phyloP scores from a whole-genome alignment of 306 rosid genomes.

The Crataegus laevigata region DNA sequence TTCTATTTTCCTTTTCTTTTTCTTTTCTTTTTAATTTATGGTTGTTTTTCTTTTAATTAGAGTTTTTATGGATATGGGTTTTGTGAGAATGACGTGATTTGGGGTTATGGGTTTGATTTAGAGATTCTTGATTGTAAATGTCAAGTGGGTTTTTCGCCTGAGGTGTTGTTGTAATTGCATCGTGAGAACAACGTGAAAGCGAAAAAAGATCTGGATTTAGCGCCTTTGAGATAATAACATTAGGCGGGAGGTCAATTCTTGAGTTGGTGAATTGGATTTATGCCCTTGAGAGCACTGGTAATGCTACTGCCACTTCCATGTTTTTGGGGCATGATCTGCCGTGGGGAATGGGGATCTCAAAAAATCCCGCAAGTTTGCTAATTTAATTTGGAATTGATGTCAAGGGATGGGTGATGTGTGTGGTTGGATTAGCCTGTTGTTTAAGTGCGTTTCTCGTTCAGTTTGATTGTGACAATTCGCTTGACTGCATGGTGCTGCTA shows the following conservation, averaged over 20 bases:
- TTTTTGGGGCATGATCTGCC: not conserved
- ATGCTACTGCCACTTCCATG: not conserved
- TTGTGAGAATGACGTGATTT: not conserved
- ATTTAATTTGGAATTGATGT: not conserved
- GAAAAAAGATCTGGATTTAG: not conserved
- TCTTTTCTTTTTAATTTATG: not conserved
- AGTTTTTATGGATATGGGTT: not conserved
- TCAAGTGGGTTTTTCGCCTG: not conserved
- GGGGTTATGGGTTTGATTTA: not conserved
- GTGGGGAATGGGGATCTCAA: not conserved
- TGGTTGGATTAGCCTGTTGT: too few species aligned
- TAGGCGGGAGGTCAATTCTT: not conserved
- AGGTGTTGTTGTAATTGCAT: not conserved
- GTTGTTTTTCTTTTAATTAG: not conserved
- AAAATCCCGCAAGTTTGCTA: not conserved
- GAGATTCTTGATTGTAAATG: not conserved
- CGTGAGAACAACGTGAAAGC: not conserved
- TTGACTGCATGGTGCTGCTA: not conserved
- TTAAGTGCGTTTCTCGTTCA: too few species aligned
- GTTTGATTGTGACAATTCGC: not conserved
- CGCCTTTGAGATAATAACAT: not conserved
- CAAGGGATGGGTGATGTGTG: not conserved
- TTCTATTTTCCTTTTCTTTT: not conserved
- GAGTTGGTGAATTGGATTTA: not conserved
- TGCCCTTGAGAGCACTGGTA: not conserved